phyloP scores from a whole-genome alignment of 805 yeast genomes.

The Maudiozyma pseudohumilis region DNA sequence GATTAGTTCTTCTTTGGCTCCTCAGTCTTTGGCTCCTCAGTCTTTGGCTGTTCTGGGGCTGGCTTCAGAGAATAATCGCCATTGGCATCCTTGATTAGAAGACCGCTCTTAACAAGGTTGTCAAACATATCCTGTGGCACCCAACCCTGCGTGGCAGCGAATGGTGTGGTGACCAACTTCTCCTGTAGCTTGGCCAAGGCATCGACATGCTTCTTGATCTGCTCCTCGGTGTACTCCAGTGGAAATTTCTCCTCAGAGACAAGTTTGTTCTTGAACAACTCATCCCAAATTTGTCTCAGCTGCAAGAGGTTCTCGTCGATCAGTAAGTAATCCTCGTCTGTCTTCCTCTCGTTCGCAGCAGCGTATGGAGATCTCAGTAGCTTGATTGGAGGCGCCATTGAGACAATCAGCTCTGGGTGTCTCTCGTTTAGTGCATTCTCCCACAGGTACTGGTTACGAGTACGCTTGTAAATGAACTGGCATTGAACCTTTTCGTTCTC shows the following conservation, averaged over 20 bases:
- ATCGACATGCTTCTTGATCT: conserved; percentile 46
- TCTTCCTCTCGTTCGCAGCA: conserved; percentile 49
- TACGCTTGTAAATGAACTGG: conserved; percentile 76
- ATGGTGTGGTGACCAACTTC: conserved; percentile 61
- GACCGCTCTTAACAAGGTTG: conserved; percentile 54
- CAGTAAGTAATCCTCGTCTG: conserved; percentile 47
- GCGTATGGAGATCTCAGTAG: conserved; percentile 54
- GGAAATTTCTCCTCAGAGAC: conserved; percentile 49
- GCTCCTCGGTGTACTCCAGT: conserved; percentile 46
- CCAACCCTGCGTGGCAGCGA: conserved; percentile 90
- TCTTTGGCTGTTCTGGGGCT: background rate
- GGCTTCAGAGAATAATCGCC: conserved; percentile 37
- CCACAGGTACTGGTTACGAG: conserved; percentile 87
- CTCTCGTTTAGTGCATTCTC: conserved; percentile 63
- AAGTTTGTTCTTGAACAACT: conserved; percentile 48
- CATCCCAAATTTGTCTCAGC: conserved; percentile 59
- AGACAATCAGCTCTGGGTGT: conserved; percentile 58
- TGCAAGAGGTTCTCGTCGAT: conserved; percentile 60
- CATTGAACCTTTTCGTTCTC: conserved; percentile 72
- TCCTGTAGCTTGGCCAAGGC: conserved; percentile 59
- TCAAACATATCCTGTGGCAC: conserved; percentile 89
- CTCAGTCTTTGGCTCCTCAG: background rate
- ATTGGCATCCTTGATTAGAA: conserved; percentile 50
- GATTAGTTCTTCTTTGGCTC: background rate
- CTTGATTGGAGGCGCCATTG: conserved; percentile 78